phyloP scores from a whole-genome alignment of 2,329 filamentous ascomycete species.

The Colletotrichum liaoningense region DNA sequence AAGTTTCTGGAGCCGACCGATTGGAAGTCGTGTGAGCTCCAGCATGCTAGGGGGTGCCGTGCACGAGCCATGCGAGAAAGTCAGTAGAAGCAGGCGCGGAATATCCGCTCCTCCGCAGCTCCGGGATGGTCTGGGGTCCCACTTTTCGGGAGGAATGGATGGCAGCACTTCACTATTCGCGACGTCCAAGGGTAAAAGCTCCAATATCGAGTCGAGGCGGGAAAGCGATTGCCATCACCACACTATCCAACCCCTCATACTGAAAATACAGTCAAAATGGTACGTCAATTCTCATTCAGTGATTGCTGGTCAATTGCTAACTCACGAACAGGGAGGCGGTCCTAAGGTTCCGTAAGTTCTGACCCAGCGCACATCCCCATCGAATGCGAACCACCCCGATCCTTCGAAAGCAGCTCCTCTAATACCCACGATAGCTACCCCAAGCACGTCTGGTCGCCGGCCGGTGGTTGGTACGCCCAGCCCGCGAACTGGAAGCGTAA shows the following conservation, averaged over 20 bases:
- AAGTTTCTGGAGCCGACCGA: conserved; percentile 48
- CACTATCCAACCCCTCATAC: conserved; percentile 42
- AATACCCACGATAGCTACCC: conserved; percentile 75
- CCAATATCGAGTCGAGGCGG: conserved; percentile 32
- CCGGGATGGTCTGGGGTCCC: conserved; percentile 17
- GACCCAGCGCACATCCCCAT: conserved; percentile 33
- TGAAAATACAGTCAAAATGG: conserved; percentile 65
- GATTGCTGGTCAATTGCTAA: conserved; percentile 49
- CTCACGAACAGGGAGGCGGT: conserved; percentile 75
- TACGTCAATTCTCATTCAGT: conserved; percentile 45
- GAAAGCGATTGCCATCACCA: conserved; percentile 38
- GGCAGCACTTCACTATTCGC: conserved; percentile 26
- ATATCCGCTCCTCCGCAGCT: conserved; percentile 25
- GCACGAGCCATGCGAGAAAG: conserved; percentile 20
- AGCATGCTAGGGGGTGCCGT: conserved; percentile 19
- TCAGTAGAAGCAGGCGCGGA: neutral
- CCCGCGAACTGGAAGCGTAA: conserved; percentile 96
- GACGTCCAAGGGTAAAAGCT: conserved; percentile 32
- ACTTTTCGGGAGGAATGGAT: conserved; percentile 16
- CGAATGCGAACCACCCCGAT: conserved; percentile 9
- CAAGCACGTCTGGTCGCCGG: conserved; percentile 99
- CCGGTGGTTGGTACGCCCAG: conserved; percentile 97
- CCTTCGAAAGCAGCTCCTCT: conserved; percentile 37
- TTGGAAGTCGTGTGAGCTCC: conserved; percentile 48
- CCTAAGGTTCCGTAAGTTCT: conserved; percentile 68